A percentile compares a stretch with the other conserved stretches of the same genome.
Evolutionary conservation across 371 early-diverging fungal genomes (phyloP).

Genomic region (Syncephalastrum racemosum): DNA sequence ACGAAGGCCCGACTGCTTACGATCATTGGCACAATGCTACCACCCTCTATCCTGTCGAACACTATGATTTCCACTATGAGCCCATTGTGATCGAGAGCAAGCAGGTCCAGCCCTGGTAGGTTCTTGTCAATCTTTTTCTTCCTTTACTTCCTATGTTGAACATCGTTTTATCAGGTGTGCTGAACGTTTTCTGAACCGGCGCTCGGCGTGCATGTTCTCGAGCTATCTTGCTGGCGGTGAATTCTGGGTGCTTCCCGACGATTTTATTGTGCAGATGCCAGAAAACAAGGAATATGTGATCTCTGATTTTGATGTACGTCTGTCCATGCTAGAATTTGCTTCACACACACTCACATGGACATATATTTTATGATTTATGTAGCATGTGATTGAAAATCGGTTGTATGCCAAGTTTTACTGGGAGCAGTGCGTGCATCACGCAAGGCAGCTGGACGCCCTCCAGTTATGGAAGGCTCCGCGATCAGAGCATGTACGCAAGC

Average conservation of each 20-base stretch:
- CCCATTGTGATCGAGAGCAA: conserved; percentile 48
- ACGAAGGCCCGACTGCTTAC: conserved; percentile 43
- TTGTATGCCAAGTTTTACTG: conserved; percentile 47
- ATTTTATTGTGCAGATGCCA: conserved; percentile 39
- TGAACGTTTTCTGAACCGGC: conserved; percentile 46
- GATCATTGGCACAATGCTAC: conserved; percentile 38
- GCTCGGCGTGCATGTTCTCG: conserved; percentile 45
- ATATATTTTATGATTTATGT: conserved; percentile 3
- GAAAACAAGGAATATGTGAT: conserved; percentile 24
- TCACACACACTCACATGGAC: background rate
- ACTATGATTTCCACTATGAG: conserved; percentile 49
- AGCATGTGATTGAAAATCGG: conserved; percentile 48
- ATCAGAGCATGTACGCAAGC: conserved; percentile 38
- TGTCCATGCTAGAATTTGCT: background rate
- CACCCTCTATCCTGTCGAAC: conserved; percentile 35
- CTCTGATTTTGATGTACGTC: conserved; percentile 51
- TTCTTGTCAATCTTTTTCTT: background rate
- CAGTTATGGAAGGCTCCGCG: conserved; percentile 37
- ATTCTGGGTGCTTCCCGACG: conserved; percentile 47
- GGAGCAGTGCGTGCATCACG: conserved; percentile 51
- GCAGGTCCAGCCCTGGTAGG: conserved; percentile 43
- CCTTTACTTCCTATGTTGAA: background rate
- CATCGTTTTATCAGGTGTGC: conserved; percentile 33
- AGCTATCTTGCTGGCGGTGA: conserved; percentile 47
- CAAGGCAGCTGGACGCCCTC: conserved; percentile 44